Conservation (phyloP, 495 filamentous ascomycete species). For the Penicillium argentinense region DNA sequence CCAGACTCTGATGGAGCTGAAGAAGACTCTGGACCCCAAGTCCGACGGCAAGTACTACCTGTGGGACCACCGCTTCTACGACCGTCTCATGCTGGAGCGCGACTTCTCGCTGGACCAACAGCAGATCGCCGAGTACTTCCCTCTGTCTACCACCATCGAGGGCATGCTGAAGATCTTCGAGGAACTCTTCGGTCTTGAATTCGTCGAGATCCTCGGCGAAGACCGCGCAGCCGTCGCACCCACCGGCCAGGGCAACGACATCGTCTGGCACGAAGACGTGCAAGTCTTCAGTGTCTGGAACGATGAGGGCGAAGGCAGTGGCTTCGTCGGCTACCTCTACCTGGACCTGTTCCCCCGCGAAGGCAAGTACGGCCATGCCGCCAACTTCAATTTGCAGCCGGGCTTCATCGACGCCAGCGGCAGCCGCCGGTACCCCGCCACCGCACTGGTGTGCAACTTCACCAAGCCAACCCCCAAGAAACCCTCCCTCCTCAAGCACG, state of each 20-base stretch:
- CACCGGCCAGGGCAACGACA: slow-evolving; percentile 60
- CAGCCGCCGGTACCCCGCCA: slow-evolving; percentile 63
- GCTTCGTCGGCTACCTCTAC: slow-evolving; percentile 73
- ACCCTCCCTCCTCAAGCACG: slow-evolving; percentile 68
- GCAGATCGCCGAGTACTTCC: slow-evolving; percentile 92
- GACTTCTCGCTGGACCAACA: slow-evolving; percentile 87
- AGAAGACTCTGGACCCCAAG: slow-evolving; percentile 69
- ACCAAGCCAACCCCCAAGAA: slow-evolving; percentile 69
- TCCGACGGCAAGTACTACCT: slow-evolving; percentile 79
- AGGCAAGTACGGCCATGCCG: slow-evolving; percentile 70
- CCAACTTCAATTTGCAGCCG: slow-evolving; percentile 79
- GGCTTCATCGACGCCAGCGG: slow-evolving; percentile 60
- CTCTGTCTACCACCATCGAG: slow-evolving; percentile 74
- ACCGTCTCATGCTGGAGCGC: slow-evolving; percentile 87
- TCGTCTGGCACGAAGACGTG: slow-evolving; percentile 72
- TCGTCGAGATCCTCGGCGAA: slow-evolving; percentile 72
- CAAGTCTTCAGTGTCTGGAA: slow-evolving; percentile 72
- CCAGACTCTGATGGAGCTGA: slow-evolving; percentile 68
- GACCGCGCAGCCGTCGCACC: slow-evolving; percentile 56
- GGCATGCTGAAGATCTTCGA: slow-evolving; percentile 97
- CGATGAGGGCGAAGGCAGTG: slow-evolving; percentile 60
- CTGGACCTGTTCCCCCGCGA: slow-evolving; percentile 66
- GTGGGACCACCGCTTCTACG: slow-evolving; percentile 89
- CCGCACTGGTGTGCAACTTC: slow-evolving; percentile 72
- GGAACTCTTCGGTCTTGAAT: slow-evolving; percentile 85